Conservation (phyloP, 805 yeast genomes). For the Starmerella khaoyaiensis region DNA sequence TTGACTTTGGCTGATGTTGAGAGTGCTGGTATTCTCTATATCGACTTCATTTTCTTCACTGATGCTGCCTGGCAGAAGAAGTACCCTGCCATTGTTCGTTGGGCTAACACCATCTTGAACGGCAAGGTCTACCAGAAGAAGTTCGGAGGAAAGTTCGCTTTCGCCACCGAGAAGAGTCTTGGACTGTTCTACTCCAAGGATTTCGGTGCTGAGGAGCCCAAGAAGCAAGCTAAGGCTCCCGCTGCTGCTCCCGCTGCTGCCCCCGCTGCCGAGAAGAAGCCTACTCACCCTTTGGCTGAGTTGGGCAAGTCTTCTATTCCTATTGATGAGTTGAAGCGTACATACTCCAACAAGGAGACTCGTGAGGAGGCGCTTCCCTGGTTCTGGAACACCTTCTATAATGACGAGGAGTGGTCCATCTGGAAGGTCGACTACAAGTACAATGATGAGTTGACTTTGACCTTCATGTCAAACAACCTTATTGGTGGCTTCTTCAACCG, state of each 20-base stretch:
- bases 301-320: slow-evolving; percentile 52
- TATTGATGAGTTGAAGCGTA: slow-evolving; percentile 91
- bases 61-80: slow-evolving; percentile 39
- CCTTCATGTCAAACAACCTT: slow-evolving; percentile 97
- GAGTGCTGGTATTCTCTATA: slow-evolving; percentile 36
- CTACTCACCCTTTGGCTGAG: slow-evolving; percentile 81
- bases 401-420: slow-evolving; percentile 85
- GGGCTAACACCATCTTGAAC: slow-evolving; percentile 45
- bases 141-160: slow-evolving; percentile 14
- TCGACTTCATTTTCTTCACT: slow-evolving; percentile 35
- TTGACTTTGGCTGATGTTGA: slow-evolving; percentile 54
- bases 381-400: slow-evolving; percentile 87
- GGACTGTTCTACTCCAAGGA: too few species aligned
- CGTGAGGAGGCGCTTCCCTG: slow-evolving; percentile 88
- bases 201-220: slow-evolving; percentile 5
- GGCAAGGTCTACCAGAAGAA: slow-evolving; percentile 12
- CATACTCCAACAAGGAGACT: slow-evolving; percentile 94
- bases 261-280: slow-evolving; percentile 40
- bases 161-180: too few species aligned
- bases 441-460: slow-evolving; percentile 91
- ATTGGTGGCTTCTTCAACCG: slow-evolving; percentile 98
- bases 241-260: slow-evolving; percentile 29
- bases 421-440: slow-evolving; percentile 95
- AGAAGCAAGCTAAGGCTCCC: slow-evolving; percentile 27
- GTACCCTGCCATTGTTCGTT: slow-evolving; percentile 54